phyloP scores from a whole-genome alignment of 108 stramenopile genomes.

The Nitzschia inconspicua region DNA sequence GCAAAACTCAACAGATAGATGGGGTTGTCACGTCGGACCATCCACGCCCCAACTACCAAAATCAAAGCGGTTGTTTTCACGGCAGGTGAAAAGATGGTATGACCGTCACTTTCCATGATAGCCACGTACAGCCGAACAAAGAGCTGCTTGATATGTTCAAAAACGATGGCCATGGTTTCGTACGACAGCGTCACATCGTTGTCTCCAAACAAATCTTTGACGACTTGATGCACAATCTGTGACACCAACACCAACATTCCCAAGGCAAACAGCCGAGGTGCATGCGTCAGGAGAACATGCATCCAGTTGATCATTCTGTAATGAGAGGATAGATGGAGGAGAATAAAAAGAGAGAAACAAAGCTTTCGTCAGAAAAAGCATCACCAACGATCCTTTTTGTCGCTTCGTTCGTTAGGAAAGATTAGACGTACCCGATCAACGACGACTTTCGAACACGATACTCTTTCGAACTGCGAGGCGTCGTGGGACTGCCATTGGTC shows the following conservation, averaged over 20 bases:
- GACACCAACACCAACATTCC: conserved; percentile 63
- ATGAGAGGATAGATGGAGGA: background rate
- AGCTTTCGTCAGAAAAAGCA: background rate
- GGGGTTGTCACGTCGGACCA: conserved; percentile 75
- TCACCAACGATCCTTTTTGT: background rate
- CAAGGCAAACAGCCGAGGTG: conserved; percentile 61
- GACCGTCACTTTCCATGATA: conserved; percentile 52
- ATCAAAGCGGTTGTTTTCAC: conserved; percentile 75
- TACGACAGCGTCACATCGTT: conserved; percentile 34
- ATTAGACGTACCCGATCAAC: conserved; percentile 53
- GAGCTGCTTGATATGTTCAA: conserved; percentile 49
- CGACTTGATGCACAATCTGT: conserved; percentile 74
- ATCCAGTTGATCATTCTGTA: conserved; percentile 87
- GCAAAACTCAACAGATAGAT: conserved; percentile 92
- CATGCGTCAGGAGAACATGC: conserved; percentile 77
- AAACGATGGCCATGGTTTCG: conserved; percentile 57
- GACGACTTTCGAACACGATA: conserved; percentile 53
- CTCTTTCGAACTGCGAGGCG: conserved; percentile 12
- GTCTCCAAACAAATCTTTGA: conserved; percentile 62
- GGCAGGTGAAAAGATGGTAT: conserved; percentile 62
- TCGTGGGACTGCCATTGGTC: background rate
- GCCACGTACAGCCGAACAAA: conserved; percentile 42
- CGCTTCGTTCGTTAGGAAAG: background rate
- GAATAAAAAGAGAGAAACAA: background rate
- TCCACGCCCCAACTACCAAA: conserved; percentile 59